phyloP scores from a whole-genome alignment of 164 flowering plant genomes.

The Warburgia ugandensis region DNA sequence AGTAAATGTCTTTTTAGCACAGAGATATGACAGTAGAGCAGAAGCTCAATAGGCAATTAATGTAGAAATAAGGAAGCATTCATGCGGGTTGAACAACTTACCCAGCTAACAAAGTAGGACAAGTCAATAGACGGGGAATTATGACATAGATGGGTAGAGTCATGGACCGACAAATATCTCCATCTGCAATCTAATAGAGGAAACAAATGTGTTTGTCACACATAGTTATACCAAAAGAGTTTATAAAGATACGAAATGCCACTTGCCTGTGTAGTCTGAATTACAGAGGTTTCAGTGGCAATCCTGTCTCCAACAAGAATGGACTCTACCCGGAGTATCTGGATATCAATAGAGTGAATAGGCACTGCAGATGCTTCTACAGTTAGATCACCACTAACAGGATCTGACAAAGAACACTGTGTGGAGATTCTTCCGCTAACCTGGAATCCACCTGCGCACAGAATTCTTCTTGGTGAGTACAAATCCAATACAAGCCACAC shows the following conservation, averaged over 20 bases:
- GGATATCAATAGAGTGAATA: conserved; percentile 72
- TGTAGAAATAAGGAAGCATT: not conserved
- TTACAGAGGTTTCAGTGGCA: conserved; percentile 60
- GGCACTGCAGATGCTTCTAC: conserved; percentile 84
- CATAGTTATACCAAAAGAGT: not conserved
- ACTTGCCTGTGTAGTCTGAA: conserved; percentile 86
- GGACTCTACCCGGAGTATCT: conserved; percentile 71
- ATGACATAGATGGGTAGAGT: conserved; percentile 74
- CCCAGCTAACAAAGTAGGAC: conserved; percentile 85
- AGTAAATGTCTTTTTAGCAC: too few species aligned
- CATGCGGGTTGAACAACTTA: conserved; percentile 25
- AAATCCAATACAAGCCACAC: not conserved
- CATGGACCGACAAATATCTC: conserved; percentile 68
- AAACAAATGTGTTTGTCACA: conserved; percentile 3
- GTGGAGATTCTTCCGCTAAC: conserved; percentile 67
- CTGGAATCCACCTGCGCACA: conserved; percentile 68
- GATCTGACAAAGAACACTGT: conserved; percentile 55
- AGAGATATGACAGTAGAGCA: too few species aligned
- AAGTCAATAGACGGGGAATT: conserved; percentile 90
- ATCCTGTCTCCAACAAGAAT: conserved; percentile 75
- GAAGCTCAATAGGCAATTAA: too few species aligned
- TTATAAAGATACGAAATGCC: not conserved
- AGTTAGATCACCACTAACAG: conserved; percentile 65
- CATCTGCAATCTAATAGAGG: conserved; percentile 73
- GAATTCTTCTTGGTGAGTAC: not conserved